Conservation (phyloP, 331 rosid species). For the Acacia concinna region DNA sequence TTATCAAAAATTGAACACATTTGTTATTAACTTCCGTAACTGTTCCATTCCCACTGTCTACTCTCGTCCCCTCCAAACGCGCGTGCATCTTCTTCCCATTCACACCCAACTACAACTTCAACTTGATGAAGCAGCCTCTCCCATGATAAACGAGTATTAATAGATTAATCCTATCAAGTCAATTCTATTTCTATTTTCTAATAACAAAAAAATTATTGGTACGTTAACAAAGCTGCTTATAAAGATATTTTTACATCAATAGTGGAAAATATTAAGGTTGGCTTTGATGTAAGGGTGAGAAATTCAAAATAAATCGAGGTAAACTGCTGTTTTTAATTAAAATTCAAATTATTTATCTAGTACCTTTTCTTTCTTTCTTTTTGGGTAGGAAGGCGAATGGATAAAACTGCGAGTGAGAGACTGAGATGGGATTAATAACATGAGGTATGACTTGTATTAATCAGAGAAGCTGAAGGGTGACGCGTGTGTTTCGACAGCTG, state of each 20-base stretch:
- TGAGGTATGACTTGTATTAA: conserved; percentile 42
- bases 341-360: no score
- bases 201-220: no score
- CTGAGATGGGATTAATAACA: neutral
- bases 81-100: neutral
- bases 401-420: neutral
- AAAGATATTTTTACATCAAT: no score
- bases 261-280: neutral
- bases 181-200: no score
- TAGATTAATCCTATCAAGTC: no score
- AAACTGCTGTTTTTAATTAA: no score
- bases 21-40: conserved; percentile 37
- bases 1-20: neutral
- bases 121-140: no score
- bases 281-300: neutral
- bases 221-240: no score
- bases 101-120: neutral
- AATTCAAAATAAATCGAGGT: neutral
- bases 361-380: neutral
- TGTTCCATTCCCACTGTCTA: conserved; percentile 18
- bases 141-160: no score
- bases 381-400: neutral
- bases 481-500: conserved; percentile 93
- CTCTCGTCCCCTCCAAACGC: neutral
- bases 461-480: conserved; percentile 34